Percentiles rank a stretch among this genome's conserved stretches.
Evolutionary conservation across 2,329 filamentous ascomycete genomes (phyloP).

Genomic region (Fusarium sacchari): DNA sequence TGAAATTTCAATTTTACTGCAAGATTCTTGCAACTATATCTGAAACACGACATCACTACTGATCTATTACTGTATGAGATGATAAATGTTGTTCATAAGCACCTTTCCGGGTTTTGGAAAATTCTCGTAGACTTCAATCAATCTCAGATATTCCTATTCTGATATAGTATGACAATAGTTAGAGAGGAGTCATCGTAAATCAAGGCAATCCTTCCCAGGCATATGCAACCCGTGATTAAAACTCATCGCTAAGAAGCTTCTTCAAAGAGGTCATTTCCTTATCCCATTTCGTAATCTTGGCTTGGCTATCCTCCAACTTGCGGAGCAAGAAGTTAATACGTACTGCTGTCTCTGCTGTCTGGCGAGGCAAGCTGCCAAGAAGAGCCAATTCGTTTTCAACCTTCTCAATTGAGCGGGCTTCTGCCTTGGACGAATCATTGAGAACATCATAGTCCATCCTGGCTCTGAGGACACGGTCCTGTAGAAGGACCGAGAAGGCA

Average conservation of each 20-base stretch:
- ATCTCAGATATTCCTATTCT: not conserved
- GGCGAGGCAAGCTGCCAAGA: conserved; percentile 75
- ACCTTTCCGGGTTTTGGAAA: not conserved
- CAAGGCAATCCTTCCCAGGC: not conserved
- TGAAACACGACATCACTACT: not conserved
- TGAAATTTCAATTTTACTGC: conserved; percentile 16
- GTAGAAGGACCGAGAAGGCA: conserved; percentile 77
- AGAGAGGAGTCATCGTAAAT: not conserved
- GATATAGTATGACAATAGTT: not conserved
- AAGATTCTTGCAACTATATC: not conserved
- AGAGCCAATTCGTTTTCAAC: conserved; percentile 80
- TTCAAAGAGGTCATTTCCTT: conserved; percentile 76
- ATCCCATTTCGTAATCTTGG: conserved; percentile 79
- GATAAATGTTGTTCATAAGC: not conserved
- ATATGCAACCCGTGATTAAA: conserved; percentile 49
- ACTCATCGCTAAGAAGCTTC: conserved; percentile 63
- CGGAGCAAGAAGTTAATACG: conserved; percentile 76
- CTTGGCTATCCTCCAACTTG: conserved; percentile 80
- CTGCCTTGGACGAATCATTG: conserved; percentile 73
- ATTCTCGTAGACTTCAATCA: not conserved
- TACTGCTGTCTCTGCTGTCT: conserved; percentile 73
- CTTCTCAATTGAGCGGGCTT: conserved; percentile 79
- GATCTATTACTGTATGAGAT: not conserved
- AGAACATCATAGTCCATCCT: conserved; percentile 78
- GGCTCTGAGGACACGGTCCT: conserved; percentile 77